Conservation (phyloP, 345 rosid species). For the Atalantia buxifolia region DNA sequence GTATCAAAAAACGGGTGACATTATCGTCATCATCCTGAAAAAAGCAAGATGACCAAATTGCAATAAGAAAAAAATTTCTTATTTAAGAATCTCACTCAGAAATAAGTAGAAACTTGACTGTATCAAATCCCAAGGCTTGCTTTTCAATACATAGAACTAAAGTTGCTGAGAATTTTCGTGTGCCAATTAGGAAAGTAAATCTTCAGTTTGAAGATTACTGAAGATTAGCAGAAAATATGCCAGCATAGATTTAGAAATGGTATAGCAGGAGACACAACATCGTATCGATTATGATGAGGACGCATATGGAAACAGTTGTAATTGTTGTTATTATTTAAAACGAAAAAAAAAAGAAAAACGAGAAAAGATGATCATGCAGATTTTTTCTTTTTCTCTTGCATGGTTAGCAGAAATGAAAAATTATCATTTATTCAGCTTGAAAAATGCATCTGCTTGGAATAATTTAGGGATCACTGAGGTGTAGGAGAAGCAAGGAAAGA, state of each 20-base stretch:
- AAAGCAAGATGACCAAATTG: conserved; percentile 6
- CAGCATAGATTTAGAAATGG: background rate
- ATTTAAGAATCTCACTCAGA: background rate
- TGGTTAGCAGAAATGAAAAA: background rate
- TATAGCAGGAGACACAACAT: background rate
- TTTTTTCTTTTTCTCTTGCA: background rate
- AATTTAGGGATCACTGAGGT: background rate
- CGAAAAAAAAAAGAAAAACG: background rate
- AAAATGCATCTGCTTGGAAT: background rate
- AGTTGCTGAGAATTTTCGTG: background rate
- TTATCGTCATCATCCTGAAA: conserved; percentile 71
- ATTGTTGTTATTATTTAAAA: background rate
- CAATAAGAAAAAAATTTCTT: background rate
- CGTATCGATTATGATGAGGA: background rate
- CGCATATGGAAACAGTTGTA: background rate
- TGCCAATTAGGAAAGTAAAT: background rate
- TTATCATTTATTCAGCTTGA: background rate
- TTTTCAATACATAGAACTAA: background rate
- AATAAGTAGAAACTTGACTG: background rate
- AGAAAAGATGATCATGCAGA: background rate
- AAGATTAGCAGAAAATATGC: background rate
- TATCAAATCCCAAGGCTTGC: background rate
- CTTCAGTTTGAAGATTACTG: background rate
- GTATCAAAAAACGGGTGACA: conserved; percentile 84
- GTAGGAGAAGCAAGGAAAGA: background rate